Percentiles rank a stretch among this genome's conserved stretches.
These are phyloP conservation scores for Oenanthe javanica DNA, from an alignment of 140 eudicot genomes.

Conservation along the genomic window DNA sequence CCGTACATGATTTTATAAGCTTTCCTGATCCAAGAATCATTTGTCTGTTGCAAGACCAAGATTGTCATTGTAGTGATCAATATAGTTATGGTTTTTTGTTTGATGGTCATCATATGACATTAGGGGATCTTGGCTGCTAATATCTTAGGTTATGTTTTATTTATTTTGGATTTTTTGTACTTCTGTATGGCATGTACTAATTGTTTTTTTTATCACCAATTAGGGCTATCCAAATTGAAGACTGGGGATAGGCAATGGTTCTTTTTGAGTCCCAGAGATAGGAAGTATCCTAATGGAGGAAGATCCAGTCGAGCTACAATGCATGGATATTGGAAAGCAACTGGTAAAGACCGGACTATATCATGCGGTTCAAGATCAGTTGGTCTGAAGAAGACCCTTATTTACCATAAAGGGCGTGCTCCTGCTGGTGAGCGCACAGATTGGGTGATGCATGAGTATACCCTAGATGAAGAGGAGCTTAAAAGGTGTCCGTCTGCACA, in stretches of 20 bases:
- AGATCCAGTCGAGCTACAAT: slow-evolving; percentile 76
- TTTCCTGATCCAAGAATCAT: background rate
- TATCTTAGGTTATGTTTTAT: background rate
- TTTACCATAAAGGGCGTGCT: slow-evolving; percentile 85
- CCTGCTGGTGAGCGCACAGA: slow-evolving; percentile 87
- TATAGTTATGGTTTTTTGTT: background rate
- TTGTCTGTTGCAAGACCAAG: background rate
- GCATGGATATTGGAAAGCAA: slow-evolving; percentile 95
- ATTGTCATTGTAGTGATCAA: background rate
- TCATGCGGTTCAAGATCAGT: slow-evolving; percentile 48
- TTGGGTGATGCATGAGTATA: slow-evolving; percentile 98
- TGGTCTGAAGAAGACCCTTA: slow-evolving; percentile 77
- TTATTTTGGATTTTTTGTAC: background rate
- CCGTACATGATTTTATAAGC: background rate
- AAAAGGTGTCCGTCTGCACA: slow-evolving; percentile 54
- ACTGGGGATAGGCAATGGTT: slow-evolving; percentile 96
- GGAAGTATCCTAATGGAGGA: slow-evolving; percentile 82
- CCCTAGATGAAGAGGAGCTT: slow-evolving; percentile 82
- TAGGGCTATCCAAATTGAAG: slow-evolving; percentile 71
- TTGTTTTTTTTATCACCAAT: background rate
- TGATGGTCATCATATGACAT: too few species aligned
- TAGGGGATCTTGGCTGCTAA: background rate
- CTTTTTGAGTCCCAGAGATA: slow-evolving; percentile 82
- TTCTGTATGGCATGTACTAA: background rate
- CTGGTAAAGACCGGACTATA: slow-evolving; percentile 83